Evolutionary conservation across 768 basidiomycete species (phyloP), one percentile per base, ranked within the genome.

Genomic region (Boletellus ananas): DNA sequence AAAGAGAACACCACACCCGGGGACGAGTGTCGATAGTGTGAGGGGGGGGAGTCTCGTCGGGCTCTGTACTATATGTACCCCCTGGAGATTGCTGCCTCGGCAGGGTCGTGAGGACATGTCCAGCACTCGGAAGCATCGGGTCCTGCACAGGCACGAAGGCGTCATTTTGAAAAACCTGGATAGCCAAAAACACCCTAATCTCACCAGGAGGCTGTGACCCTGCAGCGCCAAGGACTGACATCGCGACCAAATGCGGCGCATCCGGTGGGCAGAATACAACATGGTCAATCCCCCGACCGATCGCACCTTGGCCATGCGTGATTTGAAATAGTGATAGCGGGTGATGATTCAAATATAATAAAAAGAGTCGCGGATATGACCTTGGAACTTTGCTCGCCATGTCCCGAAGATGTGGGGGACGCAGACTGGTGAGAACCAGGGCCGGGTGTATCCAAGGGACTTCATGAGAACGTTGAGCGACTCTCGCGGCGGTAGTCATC

Each of bases 11-110:
- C 27, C 25, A 9, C 8, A 12, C 11, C n/a, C 18, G 17, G 14
- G 35, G 37, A 47, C 34, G 50, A 21, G 37, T 49, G 10, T 23
- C 13, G 21, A 40, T 27, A 29, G 34, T 16, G 17, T 38, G 16
- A 34, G 18, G 29, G 18, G 13, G n/a, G 31, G 27, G 10, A 6
- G 29, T 27, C 36, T 20, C n/a, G 43, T 35, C 27, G 34, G 40
- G 10, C 17, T 11, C 18, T n/a, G 48, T 36, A 20, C 31, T 68
- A 66, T 68, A 68, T 64, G 56, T 68, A 68, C 51, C 29, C n/a
- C 33, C 42, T 41, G 47, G 39, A 29, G 10, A 39, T 47, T 58
- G 58, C 44, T 42, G 52, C 59, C 51, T 49, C 63, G 54, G 55
- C 55, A 42, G n/a, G 21, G 54, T 44, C 50, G 50, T 38, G 58